Conservation (phyloP, 2,329 filamentous ascomycete species). For the Xylaria sp. region DNA sequence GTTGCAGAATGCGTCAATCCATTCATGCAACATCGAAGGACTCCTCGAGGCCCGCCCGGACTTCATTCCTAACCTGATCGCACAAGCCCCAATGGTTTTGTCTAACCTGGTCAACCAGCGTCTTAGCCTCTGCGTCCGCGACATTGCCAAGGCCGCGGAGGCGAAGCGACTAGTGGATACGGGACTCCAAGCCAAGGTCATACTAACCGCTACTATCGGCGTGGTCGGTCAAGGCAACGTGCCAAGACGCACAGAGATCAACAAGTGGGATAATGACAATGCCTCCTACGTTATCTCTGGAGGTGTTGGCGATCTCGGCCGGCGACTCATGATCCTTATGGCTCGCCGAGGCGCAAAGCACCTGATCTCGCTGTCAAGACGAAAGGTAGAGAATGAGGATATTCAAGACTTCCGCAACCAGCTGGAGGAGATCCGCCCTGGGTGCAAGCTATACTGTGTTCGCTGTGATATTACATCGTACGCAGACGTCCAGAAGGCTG, state of each 20-base stretch:
- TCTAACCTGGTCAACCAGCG: neutral
- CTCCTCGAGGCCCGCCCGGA: conserved; percentile 1
- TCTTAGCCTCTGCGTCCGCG: neutral
- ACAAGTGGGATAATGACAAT: conserved; percentile 2
- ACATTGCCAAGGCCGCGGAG: neutral
- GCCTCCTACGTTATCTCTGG: conserved; percentile 19
- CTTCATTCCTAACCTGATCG: neutral
- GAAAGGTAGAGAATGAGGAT: conserved; percentile 1
- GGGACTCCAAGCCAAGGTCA: neutral
- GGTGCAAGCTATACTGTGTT: conserved; percentile 8
- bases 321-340: conserved; percentile 13
- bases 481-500: neutral
- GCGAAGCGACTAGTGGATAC: conserved; percentile 11
- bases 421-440: conserved; percentile 7
- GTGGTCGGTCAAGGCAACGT: neutral
- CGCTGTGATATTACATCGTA: conserved; percentile 9
- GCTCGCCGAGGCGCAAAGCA: conserved; percentile 18
- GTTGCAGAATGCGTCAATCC: conserved; percentile 7
- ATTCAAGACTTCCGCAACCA: conserved; percentile 2
- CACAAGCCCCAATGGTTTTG: neutral
- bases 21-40: conserved; percentile 2
- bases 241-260: neutral
- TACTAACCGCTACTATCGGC: conserved; percentile 4
- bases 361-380: conserved; percentile 19
- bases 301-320: conserved; percentile 21